Evolutionary conservation across 768 basidiomycete species (phyloP), one percentile per base, ranked within the genome.

Genomic region (Boletus pseudo-olivaceus): DNA sequence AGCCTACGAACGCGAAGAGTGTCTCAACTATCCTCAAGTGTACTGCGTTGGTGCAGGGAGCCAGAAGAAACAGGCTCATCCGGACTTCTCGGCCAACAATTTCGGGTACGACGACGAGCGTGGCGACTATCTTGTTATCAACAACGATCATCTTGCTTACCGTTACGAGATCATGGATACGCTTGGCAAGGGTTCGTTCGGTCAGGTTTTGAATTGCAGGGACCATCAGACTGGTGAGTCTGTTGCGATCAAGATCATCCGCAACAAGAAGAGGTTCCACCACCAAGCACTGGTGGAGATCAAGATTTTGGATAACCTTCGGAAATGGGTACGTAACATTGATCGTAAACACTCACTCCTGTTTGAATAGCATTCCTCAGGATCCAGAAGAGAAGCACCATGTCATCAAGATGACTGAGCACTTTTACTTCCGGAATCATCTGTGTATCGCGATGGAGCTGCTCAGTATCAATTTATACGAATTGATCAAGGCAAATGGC

Each of bases 241-340:
- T n/a, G 92, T 98, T 10, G 97, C 97, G 17, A 86, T 99, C 75
- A 99, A 99, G 79, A 98, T 99, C 58, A 98, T 99, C 63, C 85
- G 97, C 38, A 98, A 98, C 77, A 98, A 98, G 79, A 98, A 98
- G 73, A 82, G 97, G 45, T 98, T 98, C 77, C 95, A 98, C 69
- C 92, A 96, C 64, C 97, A 98, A 70, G 97, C 96, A 1, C 71
- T 98, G 41, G 95, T 98, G n/a, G 97, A 98, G 75, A 96, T 98
- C 73, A 98, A 98, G 74, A 98, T 99, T 54, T 75, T 99, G 58
- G 93, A 98, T 62, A 98, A 91, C 68, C 78, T 98, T 61, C 84
- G 90, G 30, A 93, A 95, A 90, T 98, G 97, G 97, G 95, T 93
- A 63, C 53, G 87, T 76, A n/a, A 19, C 29, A 7, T 26, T 53